A percentile compares a stretch with the other conserved stretches of the same genome.
Evolutionary conservation across 371 early-diverging fungal genomes (phyloP).

Genomic region (Aphelidium insulamus): DNA sequence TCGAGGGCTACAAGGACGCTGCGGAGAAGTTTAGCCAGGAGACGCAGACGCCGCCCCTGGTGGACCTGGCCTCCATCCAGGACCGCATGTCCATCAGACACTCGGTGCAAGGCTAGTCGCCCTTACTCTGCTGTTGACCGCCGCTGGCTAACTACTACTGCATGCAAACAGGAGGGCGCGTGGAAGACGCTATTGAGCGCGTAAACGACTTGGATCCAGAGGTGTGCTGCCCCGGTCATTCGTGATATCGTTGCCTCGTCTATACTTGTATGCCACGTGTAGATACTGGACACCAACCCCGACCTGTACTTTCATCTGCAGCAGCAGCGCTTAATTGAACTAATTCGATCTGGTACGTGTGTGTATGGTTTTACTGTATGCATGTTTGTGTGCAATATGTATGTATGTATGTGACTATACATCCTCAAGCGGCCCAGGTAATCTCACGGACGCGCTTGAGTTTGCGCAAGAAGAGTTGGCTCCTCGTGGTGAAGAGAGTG

Average conservation of each 20-base stretch:
- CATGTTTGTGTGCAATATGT: too few species aligned
- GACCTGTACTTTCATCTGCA: slow-evolving; percentile 79
- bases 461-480: slow-evolving; percentile 95
- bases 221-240: slow-evolving; percentile 28
- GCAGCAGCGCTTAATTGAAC: slow-evolving; percentile 85
- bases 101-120: slow-evolving; percentile 72
- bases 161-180: too few species aligned
- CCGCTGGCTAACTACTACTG: too few species aligned
- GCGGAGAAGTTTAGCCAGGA: slow-evolving; percentile 82
- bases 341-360: too few species aligned
- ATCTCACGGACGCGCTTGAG: slow-evolving; percentile 56
- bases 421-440: too few species aligned
- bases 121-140: too few species aligned
- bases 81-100: slow-evolving; percentile 82
- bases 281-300: slow-evolving; percentile 91
- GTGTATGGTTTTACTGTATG: too few species aligned
- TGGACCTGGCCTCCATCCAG: slow-evolving; percentile 71
- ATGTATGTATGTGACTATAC: too few species aligned
- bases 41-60: slow-evolving; percentile 44
- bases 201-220: slow-evolving; percentile 94
- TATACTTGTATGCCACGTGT: neutral
- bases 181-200: slow-evolving; percentile 76
- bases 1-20: slow-evolving; percentile 95
- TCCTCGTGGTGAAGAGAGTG: slow-evolving; percentile 80
- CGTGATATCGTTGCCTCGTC: too few species aligned